Base-by-base conservation (phyloP, 192 early-diverging fungal species). In the Bifiguratus adelaidae region DNA sequence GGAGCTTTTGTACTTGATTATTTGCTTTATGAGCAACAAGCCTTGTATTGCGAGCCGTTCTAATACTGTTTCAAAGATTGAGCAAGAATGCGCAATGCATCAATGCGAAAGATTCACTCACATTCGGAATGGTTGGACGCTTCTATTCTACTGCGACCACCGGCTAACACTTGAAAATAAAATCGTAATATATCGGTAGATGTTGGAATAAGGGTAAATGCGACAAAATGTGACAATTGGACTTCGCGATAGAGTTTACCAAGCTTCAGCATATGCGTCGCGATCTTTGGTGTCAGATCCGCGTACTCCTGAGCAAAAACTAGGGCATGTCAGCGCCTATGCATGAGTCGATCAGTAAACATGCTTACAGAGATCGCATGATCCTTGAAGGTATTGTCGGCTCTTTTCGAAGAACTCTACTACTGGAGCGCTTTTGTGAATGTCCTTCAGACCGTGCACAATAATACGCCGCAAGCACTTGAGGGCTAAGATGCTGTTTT, bases 181-280 rank as follows among this genome's bases (percentile, higher is more conserved):
- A 77, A 89, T 28, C 58, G 50, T 43, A 91, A 58, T 25, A 90
- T 74, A 25, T 70, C 72, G 4, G 77, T 55, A 24, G 77, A 68
- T 4, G 68, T 63, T 7, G 81, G 79, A 7, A 68, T 63, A 2
- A 76, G 56, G 19, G 82, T 72, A 50, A 85, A 89, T 4, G 72
- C 67, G 3, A 85, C 65, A 1, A 83, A 71, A 28, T 83, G 75
- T 0, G 69, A 49, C 45, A 76, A 76, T 55, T 83, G 75, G 12
- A 89, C 54, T 47, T 87, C 79, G 40, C 87, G 47, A 53, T 86
- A 89, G 22, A 95, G 52, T 48, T 87, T 87, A 22, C 91, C 91
- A 33, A 87, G 74, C 7, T 77, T 40, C 18, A 40, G 16, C 40
- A 86, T 77, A 41, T 83, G 65, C 2, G 70, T 52, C 3, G 67